Conservation (phyloP, 1,139 yeast genomes). For the Insectozyma bohioensis region DNA sequence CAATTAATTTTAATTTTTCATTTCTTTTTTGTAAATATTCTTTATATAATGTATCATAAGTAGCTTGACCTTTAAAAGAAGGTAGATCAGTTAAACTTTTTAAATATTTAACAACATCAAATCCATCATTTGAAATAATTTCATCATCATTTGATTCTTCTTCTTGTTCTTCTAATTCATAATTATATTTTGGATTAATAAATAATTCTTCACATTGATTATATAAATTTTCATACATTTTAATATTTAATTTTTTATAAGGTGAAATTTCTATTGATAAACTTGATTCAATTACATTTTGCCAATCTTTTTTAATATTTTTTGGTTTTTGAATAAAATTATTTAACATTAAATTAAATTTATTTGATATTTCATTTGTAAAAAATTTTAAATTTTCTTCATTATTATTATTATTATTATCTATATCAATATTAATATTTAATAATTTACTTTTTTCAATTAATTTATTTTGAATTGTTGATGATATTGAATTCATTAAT, state of each 20-base stretch:
- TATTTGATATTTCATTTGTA: slow-evolving; percentile 22
- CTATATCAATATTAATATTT: slow-evolving; percentile 6
- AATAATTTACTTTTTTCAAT: slow-evolving; percentile 14
- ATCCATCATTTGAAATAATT: slow-evolving; percentile 11
- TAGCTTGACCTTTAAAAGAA: slow-evolving; percentile 5
- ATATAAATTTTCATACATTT: slow-evolving; percentile 16
- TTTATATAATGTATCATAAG: slow-evolving; percentile 6
- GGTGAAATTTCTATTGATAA: slow-evolving; percentile 19
- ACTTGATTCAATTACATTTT: slow-evolving; percentile 26
- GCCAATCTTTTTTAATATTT: slow-evolving; percentile 29
- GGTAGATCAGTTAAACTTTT: slow-evolving; percentile 8
- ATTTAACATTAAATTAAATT: slow-evolving; percentile 18
- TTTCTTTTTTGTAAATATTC: slow-evolving; percentile 4
- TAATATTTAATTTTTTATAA: slow-evolving; percentile 12
- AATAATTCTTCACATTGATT: slow-evolving; percentile 24
- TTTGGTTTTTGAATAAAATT: slow-evolving; percentile 3
- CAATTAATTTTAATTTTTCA: not conserved
- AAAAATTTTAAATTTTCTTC: slow-evolving; percentile 12
- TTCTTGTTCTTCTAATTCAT: slow-evolving; percentile 22
- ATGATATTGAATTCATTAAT: slow-evolving; percentile 40
- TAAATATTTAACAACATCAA: slow-evolving; percentile 20
- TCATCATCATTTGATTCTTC: slow-evolving; percentile 12
- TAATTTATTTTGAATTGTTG: slow-evolving; percentile 35
- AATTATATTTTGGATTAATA: slow-evolving; percentile 20
- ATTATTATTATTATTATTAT: slow-evolving; percentile 4